Evolutionary conservation across 1,284 basidiomycete genomes (phyloP).

Genomic region (Sanguinoderma infundibulare): DNA sequence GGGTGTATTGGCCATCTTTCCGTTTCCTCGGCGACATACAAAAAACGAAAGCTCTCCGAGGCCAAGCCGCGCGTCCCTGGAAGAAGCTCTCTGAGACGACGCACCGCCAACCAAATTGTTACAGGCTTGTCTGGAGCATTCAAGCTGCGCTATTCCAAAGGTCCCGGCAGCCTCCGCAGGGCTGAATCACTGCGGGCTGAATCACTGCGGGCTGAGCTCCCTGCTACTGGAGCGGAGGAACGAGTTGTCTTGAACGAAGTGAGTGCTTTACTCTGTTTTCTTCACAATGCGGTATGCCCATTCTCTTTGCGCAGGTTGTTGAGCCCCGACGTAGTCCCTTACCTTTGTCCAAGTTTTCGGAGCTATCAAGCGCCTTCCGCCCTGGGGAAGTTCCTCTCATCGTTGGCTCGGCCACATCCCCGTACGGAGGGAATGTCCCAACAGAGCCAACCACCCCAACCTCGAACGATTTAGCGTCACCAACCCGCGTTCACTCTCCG

Average conservation of each 20-base stretch:
- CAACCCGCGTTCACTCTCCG: background rate
- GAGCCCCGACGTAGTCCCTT: background rate
- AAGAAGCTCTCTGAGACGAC: background rate
- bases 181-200: slow-evolving; percentile 27
- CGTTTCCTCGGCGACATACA: background rate
- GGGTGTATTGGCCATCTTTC: background rate
- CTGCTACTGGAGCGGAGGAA: background rate
- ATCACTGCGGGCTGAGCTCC: slow-evolving; percentile 20
- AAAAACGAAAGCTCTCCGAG: slow-evolving; percentile 5
- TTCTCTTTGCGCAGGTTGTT: background rate
- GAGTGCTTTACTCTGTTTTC: background rate
- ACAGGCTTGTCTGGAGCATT: slow-evolving; percentile 16
- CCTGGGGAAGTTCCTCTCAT: background rate
- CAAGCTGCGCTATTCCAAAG: slow-evolving; percentile 20
- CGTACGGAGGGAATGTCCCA: slow-evolving; percentile 11
- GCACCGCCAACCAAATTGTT: background rate
- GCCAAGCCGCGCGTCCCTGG: background rate
- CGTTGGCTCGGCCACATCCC: background rate
- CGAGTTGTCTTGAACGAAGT: slow-evolving; percentile 7
- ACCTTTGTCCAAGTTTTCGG: background rate
- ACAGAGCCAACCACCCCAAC: slow-evolving; percentile 30
- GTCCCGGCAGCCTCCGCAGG: slow-evolving; percentile 25
- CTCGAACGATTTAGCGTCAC: background rate
- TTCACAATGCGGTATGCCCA: background rate
- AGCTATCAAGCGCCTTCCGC: background rate